Conservation (phyloP, 2,329 filamentous ascomycete species). For the Emmonsiellopsis sp. region DNA sequence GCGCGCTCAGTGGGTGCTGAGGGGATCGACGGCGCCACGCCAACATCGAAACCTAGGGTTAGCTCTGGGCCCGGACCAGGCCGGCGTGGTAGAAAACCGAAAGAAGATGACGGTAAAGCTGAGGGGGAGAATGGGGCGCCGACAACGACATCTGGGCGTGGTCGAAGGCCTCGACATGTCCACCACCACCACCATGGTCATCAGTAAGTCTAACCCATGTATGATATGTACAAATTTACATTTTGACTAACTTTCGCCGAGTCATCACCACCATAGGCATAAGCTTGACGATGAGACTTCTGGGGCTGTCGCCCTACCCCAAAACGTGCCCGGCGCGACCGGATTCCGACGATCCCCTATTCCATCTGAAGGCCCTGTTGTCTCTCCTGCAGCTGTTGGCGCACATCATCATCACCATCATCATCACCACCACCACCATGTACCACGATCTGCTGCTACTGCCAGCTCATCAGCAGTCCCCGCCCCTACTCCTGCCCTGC, state of each 20-base stretch:
- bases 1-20: conserved; percentile 34
- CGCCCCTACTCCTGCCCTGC: conserved; percentile 18
- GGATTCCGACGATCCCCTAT: conserved; percentile 19
- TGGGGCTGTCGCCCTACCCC: conserved; percentile 12
- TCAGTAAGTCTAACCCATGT: conserved; percentile 35
- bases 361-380: conserved; percentile 16
- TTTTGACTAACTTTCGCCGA: conserved; percentile 10
- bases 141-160: conserved; percentile 53
- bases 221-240: neutral
- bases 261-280: conserved; percentile 47
- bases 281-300: conserved; percentile 41
- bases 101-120: conserved; percentile 61
- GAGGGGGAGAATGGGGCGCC: conserved; percentile 57
- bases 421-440: conserved; percentile 35
- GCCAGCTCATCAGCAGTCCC: conserved; percentile 15
- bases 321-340: neutral
- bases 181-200: conserved; percentile 56
- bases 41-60: conserved; percentile 21
- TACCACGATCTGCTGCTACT: conserved; percentile 16
- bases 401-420: conserved; percentile 37
- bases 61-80: conserved; percentile 36
- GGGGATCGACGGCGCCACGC: conserved; percentile 29
- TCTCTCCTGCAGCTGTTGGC: conserved; percentile 9
- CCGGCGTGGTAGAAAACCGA: conserved; percentile 57
- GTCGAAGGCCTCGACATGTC: conserved; percentile 47